Evolutionary conservation across 108 stramenopile genomes (phyloP).

Genomic region (Conticribra weissflogii): DNA sequence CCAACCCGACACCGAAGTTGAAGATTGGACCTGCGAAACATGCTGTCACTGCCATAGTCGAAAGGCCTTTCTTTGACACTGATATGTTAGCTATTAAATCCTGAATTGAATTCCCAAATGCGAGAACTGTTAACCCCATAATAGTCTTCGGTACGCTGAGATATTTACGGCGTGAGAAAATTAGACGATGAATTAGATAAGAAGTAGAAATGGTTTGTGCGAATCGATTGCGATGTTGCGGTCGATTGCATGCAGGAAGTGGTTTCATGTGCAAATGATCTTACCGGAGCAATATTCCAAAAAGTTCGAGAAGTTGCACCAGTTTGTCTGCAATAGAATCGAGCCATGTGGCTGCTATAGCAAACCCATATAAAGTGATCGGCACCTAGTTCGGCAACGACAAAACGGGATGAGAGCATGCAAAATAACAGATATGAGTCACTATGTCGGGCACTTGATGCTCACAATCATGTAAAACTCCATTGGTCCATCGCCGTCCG

Average conservation of each 20-base stretch:
- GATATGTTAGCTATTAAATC: slow-evolving; percentile 94
- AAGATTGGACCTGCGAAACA: slow-evolving; percentile 97
- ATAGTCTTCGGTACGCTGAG: slow-evolving; percentile 84
- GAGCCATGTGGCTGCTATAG: slow-evolving; percentile 93
- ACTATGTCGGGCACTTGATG: too few relatives aligned
- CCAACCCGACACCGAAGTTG: slow-evolving; percentile 89
- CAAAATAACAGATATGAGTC: neutral
- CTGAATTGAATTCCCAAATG: slow-evolving; percentile 94
- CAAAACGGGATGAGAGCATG: neutral
- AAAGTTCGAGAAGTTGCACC: slow-evolving; percentile 81
- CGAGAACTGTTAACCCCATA: slow-evolving; percentile 93
- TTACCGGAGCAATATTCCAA: slow-evolving; percentile 83
- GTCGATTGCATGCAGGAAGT: too few relatives aligned
- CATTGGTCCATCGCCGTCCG: slow-evolving; percentile 81
- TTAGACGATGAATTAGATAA: too few relatives aligned
- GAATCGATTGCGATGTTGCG: too few relatives aligned
- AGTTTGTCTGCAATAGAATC: slow-evolving; percentile 92
- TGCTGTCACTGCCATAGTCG: slow-evolving; percentile 85
- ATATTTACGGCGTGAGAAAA: too few relatives aligned
- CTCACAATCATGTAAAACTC: slow-evolving; percentile 60
- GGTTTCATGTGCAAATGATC: too few relatives aligned
- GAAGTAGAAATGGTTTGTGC: too few relatives aligned
- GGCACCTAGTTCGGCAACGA: slow-evolving; percentile 45
- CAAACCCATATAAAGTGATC: slow-evolving; percentile 86
- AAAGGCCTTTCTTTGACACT: slow-evolving; percentile 92